Conservation (phyloP, 2,329 filamentous ascomycete genomes). For the Fusarium torulosum region DNA sequence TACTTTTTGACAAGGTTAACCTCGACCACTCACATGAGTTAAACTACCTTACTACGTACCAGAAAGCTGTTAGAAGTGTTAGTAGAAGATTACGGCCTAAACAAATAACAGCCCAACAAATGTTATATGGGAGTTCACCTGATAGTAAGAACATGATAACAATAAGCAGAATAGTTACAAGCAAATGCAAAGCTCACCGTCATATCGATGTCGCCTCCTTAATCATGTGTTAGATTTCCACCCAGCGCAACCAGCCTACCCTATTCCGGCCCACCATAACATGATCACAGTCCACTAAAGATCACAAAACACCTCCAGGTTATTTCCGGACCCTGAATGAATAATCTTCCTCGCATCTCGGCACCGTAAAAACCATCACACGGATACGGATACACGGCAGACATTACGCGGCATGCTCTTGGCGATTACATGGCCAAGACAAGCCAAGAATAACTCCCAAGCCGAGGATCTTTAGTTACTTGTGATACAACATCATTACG, state of each 20-base stretch:
- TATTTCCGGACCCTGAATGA: conserved; percentile 24
- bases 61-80: too few relatives aligned
- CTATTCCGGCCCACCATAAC: neutral
- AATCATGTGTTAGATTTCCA: too few relatives aligned
- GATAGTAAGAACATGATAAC: too few relatives aligned
- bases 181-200: too few relatives aligned
- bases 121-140: too few relatives aligned
- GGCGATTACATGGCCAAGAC: neutral
- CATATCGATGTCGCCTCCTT: too few relatives aligned
- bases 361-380: conserved; percentile 9
- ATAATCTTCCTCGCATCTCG: neutral
- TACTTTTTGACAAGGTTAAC: too few relatives aligned
- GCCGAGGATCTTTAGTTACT: neutral
- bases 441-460: neutral
- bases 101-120: too few relatives aligned
- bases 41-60: too few relatives aligned
- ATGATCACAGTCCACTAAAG: neutral
- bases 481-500: neutral
- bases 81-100: too few relatives aligned
- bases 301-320: neutral
- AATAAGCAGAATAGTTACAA: too few relatives aligned
- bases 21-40: too few relatives aligned
- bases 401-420: neutral
- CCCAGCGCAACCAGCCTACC: neutral
- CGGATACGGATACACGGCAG: conserved; percentile 29